Percentiles rank a stretch among this genome's conserved stretches.
phyloP scores from a whole-genome alignment of 208 protist genomes.

The Leishmania amazonensis region DNA sequence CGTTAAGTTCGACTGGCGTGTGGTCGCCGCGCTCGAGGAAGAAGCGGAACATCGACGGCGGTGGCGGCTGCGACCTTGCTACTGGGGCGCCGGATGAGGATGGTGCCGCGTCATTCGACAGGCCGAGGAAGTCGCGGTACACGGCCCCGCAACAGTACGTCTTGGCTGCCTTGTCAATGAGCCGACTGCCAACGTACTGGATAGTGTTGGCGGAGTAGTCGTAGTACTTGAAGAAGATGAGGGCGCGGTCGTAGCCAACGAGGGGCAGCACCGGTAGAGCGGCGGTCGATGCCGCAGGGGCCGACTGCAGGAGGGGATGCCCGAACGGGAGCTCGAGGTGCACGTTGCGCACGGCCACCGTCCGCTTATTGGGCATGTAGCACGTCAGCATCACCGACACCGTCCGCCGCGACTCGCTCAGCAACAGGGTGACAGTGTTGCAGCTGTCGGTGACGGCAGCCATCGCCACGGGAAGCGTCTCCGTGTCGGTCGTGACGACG shows the following conservation, averaged over 20 bases:
- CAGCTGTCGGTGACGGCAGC: slow-evolving; percentile 15
- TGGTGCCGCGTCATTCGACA: slow-evolving; percentile 7
- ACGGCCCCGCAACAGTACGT: slow-evolving; percentile 42
- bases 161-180: slow-evolving; percentile 48
- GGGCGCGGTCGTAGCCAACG: slow-evolving; percentile 38
- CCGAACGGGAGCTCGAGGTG: slow-evolving; percentile 34
- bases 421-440: slow-evolving; percentile 20
- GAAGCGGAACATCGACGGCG: slow-evolving; percentile 35
- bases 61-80: neutral
- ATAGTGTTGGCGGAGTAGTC: slow-evolving; percentile 56
- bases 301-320: slow-evolving; percentile 12
- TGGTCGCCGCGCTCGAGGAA: slow-evolving; percentile 42
- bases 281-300: neutral
- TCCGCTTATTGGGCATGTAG: slow-evolving; percentile 13
- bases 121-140: slow-evolving; percentile 39
- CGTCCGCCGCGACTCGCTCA: slow-evolving; percentile 21
- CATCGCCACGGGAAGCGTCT: slow-evolving; percentile 20
- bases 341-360: slow-evolving; percentile 26
- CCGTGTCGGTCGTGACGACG: slow-evolving; percentile 20
- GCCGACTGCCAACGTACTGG: slow-evolving; percentile 57
- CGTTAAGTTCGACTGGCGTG: slow-evolving; percentile 32
- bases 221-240: slow-evolving; percentile 86
- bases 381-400: slow-evolving; percentile 19
- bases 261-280: slow-evolving; percentile 27
- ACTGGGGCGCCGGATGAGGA: neutral